Conservation (phyloP, 2,329 filamentous ascomycete species). For the Fusarium xyrophilum region DNA sequence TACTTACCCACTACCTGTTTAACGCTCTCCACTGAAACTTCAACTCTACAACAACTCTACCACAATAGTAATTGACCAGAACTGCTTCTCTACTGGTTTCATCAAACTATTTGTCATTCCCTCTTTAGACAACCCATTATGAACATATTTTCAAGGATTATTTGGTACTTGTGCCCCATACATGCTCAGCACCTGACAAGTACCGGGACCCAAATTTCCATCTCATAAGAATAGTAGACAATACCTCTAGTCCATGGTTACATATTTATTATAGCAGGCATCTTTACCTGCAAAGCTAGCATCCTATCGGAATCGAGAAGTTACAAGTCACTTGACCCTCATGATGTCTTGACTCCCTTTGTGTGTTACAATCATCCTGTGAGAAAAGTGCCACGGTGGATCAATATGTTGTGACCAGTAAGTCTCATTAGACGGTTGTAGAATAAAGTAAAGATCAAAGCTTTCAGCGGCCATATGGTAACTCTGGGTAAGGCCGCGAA, state of each 20-base stretch:
- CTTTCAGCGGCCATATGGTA: not conserved
- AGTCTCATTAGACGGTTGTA: fast-evolving
- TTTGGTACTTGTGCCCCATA: too few species aligned
- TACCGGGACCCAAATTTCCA: fast-evolving
- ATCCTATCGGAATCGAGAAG: not conserved
- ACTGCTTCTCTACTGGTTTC: too few species aligned
- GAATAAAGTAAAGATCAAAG: not conserved
- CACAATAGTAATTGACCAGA: too few species aligned
- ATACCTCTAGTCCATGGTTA: fast-evolving
- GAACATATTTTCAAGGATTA: too few species aligned
- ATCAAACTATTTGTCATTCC: too few species aligned
- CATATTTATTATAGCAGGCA: not conserved
- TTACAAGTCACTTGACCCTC: not conserved
- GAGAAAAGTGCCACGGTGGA: not conserved
- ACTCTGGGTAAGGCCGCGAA: not conserved
- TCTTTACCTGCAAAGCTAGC: not conserved
- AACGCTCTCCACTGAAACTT: too few species aligned
- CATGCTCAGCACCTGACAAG: not conserved
- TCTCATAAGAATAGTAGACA: fast-evolving
- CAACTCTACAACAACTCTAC: too few species aligned
- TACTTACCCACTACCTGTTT: too few species aligned
- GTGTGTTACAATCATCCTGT: not conserved
- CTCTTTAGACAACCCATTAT: too few species aligned
- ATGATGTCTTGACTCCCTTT: not conserved
- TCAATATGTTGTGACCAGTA: too few species aligned